Base-by-base conservation (phyloP, 1,284 basidiomycete genomes). In the Pterulicium gracile region DNA sequence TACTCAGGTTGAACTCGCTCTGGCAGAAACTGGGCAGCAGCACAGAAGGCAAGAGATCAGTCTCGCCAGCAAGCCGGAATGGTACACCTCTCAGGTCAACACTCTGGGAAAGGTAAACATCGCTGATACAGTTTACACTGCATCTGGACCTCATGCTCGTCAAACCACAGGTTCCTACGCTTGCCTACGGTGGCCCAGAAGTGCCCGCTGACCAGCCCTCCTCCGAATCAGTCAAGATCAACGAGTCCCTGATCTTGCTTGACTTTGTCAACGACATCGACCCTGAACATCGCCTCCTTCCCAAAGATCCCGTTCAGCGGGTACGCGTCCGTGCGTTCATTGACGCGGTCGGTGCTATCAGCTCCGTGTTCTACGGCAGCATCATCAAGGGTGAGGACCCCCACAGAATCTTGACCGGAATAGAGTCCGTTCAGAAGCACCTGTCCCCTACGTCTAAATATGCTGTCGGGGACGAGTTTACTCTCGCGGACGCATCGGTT, bases 401-500 rank as follows among this genome's bases (percentile, higher is more conserved):
- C 5, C 67, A 68, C 3, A 60, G 54, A 1, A 47, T 79, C 24
- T 52, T 72, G 18, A 51, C 54, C 2, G 70, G 58, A 0, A 52
- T 72, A 24, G 68, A 71, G 32, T 58, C 56, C 2, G 50, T 77
- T 10, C 73, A 75, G 53, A 55, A 48, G 2, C 58, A 73, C 12
- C 60, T 78, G 17, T 65, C 70, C 0, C 50, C 55, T 2, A 59
- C 65, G 19, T 57, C 63, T 55, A 54, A 51, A 2, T 75, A 61
- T 42, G 70, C 68, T 3, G 51, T 74, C 3, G 68, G 71, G 3
- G 60, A 70, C 20, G 59, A 69, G 24, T 75, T 68, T 52, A 75
- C 70, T 23, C 73, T 70, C 47, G 79, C 77, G 2, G 79, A 81
- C 49, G 68, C 68, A 10, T 70, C 74, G 0, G 55, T 76, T 14